Base-by-base conservation (phyloP, 176 grass and related monocot genomes). In the Lolium multiflorum region DNA sequence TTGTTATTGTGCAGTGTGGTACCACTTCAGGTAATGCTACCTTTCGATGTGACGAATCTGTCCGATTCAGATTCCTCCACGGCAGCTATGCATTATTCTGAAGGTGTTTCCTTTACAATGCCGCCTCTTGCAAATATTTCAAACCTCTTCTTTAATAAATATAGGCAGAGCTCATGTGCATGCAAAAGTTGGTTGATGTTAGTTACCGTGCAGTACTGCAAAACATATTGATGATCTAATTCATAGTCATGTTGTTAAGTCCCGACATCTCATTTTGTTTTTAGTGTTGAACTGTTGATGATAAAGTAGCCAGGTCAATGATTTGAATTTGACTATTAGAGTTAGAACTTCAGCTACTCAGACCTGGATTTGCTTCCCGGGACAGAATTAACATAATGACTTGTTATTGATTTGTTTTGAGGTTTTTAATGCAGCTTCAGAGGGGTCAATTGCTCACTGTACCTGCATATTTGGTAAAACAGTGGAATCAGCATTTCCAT, bases 401-500 rank as follows among this genome's bases (percentile, higher is more conserved):
- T 25, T 75, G 17, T 41, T 62, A 26, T 18, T 80, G 10, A 80
- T 48, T 60, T n/a, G n/a, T 61, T 76, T 58, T 26, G 22, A 15
- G 3, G 4, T 51, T 78, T 46, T 46, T 41, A 79, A 15, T 91
- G 80, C 88, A 98, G 96, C 93, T 98, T 37, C 85, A 93, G 89
- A 98, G 91, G 81, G 93, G 93, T 50, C 93, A 93, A 77, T 81
- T 98, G 83, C 82, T 95, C 22, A 92, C 56, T 0, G 93, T 93
- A 54, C 87, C 91, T 81, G 89, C 91, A 28, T 98, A 98, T 61
- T 95, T 93, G 66, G 89, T 95, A 67, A 95, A 95, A 85, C 85
- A 78, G 24, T 68, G 88, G 78, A 95, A 95, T 64, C 93, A 98
- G 38, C 96, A 98, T 76, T 92, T 95, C 59, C 96, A 98, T 66